Base-by-base conservation (phyloP, 2,329 filamentous ascomycete genomes). In the Eutypella sp. region DNA sequence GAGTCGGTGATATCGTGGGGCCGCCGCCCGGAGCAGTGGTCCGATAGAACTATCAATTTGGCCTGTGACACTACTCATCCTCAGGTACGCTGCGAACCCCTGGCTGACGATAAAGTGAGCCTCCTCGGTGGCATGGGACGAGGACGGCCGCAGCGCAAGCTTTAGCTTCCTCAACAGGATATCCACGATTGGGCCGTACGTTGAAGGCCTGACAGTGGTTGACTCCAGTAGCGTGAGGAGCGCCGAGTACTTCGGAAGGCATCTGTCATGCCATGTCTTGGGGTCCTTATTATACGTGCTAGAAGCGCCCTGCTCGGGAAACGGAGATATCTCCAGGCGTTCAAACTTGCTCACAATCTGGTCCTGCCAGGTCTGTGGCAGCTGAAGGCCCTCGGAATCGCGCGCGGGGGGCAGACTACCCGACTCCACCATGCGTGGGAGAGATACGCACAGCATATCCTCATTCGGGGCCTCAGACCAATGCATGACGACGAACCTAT, bases 21-120 rank as follows among this genome's bases (percentile, higher is more conserved):
- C 81, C 10, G 82, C 83, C 25, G 80, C 77, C 48, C 81, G 79
- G 8, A 93, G 69, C 7, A 84, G 66, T 2, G 81, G 80, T 59
- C 82, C 82, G n/a, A 92, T 67, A 7, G 73, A 71, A 18, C 69
- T 59, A 48, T 89, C 82, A 5, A 84, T 64, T 11, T 76, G 71
- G 1, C 72, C 76, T n/a, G 78, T 70, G 4, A 75, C 72, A 49
- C 74, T 76, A 43, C 76, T 81, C 74, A 88, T 81, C 41, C 79
- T 74, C 22, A 89, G 72, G 55, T 90, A 88, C 4, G 84, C 79
- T 47, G 79, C 80, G 58, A 93, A 89, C 0, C 87, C 88, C 53
- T 83, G 82, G 9, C 85, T 87, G 47, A 85, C 75, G 41, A 88
- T 86, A 53, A 93, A 89, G 29, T 80, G 75, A n/a, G 81, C 78